Evolutionary conservation across 192 early-diverging fungal genomes (phyloP).

Genomic region (Coemansia sp.): DNA sequence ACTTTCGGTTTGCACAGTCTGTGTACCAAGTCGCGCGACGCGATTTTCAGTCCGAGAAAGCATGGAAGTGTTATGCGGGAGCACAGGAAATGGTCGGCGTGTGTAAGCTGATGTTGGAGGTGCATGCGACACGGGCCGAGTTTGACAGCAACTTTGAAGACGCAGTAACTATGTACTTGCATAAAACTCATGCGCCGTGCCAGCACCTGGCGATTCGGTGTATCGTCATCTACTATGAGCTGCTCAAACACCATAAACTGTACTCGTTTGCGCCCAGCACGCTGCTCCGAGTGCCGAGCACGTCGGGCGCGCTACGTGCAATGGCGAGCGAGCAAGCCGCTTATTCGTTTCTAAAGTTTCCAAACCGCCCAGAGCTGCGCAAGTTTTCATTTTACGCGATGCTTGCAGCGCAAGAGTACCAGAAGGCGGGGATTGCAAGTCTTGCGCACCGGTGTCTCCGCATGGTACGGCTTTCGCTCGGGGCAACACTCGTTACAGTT

Average conservation of each 20-base stretch:
- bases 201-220: slow-evolving; percentile 70
- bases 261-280: slow-evolving; percentile 70
- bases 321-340: slow-evolving; percentile 91
- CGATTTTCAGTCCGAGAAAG: slow-evolving; percentile 80
- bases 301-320: slow-evolving; percentile 66
- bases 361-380: slow-evolving; percentile 66
- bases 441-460: slow-evolving; percentile 81
- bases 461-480: slow-evolving; percentile 41
- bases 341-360: slow-evolving; percentile 66
- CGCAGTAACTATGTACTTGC: slow-evolving; percentile 69
- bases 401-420: slow-evolving; percentile 81
- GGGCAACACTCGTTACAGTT: slow-evolving; percentile 4
- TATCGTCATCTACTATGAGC: slow-evolving; percentile 78
- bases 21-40: slow-evolving; percentile 88
- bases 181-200: slow-evolving; percentile 54
- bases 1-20: slow-evolving; percentile 84
- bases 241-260: slow-evolving; percentile 68
- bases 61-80: slow-evolving; percentile 75
- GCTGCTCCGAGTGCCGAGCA: slow-evolving; percentile 37
- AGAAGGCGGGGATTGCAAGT: slow-evolving; percentile 69
- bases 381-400: slow-evolving; percentile 91
- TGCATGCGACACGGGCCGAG: slow-evolving; percentile 58
- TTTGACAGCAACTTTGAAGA: slow-evolving; percentile 65
- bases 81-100: slow-evolving; percentile 91
- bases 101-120: slow-evolving; percentile 69